Percentiles rank a stretch among this genome's conserved stretches.
Evolutionary conservation across 129 eudicot species (phyloP).

Genomic region (Saussurea involucrata): DNA sequence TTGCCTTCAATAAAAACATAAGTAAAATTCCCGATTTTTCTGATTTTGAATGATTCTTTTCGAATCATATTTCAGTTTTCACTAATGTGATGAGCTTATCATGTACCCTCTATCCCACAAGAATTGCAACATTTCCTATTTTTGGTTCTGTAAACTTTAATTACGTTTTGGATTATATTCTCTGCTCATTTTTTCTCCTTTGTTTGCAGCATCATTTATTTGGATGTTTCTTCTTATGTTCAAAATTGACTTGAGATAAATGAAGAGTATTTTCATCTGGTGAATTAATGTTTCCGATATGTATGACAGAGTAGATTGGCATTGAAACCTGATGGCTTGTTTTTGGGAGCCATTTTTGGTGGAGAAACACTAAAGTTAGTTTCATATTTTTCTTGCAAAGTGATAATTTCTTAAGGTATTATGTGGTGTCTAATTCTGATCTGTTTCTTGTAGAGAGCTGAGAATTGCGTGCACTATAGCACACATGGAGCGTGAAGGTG

Average conservation of each 20-base stretch:
- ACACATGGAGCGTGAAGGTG: constrained; percentile 99
- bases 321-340: constrained; percentile 93
- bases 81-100: neutral
- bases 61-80: neutral
- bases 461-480: constrained; percentile 95
- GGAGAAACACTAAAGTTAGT: constrained; percentile 89
- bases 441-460: constrained; percentile 55
- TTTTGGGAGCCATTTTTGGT: constrained; percentile 91
- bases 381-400: neutral
- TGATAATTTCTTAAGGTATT: neutral
- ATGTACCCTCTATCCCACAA: neutral
- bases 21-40: neutral
- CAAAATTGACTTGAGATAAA: neutral
- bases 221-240: constrained; percentile 6
- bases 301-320: constrained; percentile 79
- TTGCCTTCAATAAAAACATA: neutral
- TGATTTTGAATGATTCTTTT: neutral
- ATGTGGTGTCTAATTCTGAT: constrained; percentile 9
- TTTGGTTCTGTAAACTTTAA: neutral
- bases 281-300: constrained; percentile 2
- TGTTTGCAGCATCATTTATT: neutral
- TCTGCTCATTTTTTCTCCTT: neutral
- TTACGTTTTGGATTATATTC: neutral
- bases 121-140: neutral
- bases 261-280: neutral